Evolutionary conservation across 1,284 basidiomycete species (phyloP), one percentile per base, ranked within the genome.

Genomic region (Cutaneotrichosporon cyanovorans): DNA sequence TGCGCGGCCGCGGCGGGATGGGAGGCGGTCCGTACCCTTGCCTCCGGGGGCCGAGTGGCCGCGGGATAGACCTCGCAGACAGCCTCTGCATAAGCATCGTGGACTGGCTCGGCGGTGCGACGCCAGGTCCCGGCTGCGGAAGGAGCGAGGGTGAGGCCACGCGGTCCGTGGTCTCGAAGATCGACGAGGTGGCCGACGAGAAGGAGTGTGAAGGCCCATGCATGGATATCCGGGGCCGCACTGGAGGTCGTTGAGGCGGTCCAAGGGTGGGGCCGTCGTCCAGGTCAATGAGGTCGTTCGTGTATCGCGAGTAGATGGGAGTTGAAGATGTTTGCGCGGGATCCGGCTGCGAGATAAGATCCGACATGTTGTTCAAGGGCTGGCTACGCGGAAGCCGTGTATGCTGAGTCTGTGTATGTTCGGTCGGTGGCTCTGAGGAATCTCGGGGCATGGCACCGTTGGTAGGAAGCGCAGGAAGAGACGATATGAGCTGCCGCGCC

Each of bases 1-100:
- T n/a, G n/a, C 56, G 57, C n/a, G 60, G 51, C 23, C 64, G 46
- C 2, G 58, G 55, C 2, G 66, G 64, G 16, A 57, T 37, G 5
- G 63, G 58, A 1, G 67, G 67, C 1, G 66, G 61, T 2, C 50
- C 39, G 16, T 31, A 21, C 11, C 34, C 36, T 2, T 37, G 43
- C 0, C 36, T 32, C 14, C 46, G 59, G 4, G 61, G 59, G 51
- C 68, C 55, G 44, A 19, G 44, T 14, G 32, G 46, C 12, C 40
- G 7, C 8, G 25, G 25, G 12, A 28, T 12, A 28, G 25, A n/a
- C 18, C 18, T 14, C 10, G 39, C 28, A 25, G 39, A 40, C 18
- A 18, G 28, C 14, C 6, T 7, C 6, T 19, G 39, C 18, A 30
- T 31, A 8, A 22, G 18, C 12, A 23, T 23, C 37, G 37, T 18